Base-by-base conservation (phyloP, 768 basidiomycete species). In the Stropharia rugosoannulata region DNA sequence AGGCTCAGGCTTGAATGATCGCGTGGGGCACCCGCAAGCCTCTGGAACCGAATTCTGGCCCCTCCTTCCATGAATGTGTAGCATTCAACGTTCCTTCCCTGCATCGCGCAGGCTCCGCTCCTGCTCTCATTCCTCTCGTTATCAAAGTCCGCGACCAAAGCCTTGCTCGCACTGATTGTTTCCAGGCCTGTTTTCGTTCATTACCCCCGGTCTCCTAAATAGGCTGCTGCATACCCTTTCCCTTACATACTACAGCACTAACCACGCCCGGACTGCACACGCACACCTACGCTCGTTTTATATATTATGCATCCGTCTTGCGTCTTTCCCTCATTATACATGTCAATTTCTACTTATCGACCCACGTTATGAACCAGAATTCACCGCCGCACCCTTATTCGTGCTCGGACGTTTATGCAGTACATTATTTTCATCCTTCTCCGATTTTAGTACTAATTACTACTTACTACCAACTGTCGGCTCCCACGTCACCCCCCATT, bases 1-100 rank as follows among this genome's bases (percentile, higher is more conserved):
- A 29, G n/a, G 25, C 51, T 52, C 42, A 13, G 18, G 42, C 27
- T 52, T 45, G 41, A 52, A 52, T 52, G 42, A 43, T 52, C 44
- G 42, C 45, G 8, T 15, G 45, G 12, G 6, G 29, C 45, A 13
- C 29, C 45, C 29, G 22, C 27, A 8, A 15, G 22, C 22, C 45
- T 25, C 22, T 27, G 29, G 43, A 46, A 27, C 22, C 22, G 45
- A 46, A 46, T 15, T 27, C 11, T 27, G 12, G 1, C n/a, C 18
- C 45, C 22, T 15, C 18, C 29, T 46, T 27, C 18, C 25, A 46
- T 46, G 22, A 46, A 46, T 46, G 45, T 13, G 27, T 25, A 27
- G 27, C 29, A 32, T 27, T 46, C 22, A 42, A 45, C 18, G 27
- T 42, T 52, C 25, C 42, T 42, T 44, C 37, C 39, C 15, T 22